Percentiles rank a stretch among this genome's conserved stretches.
Evolutionary conservation across 495 filamentous ascomycete species (phyloP).

Genomic region (Podospora bellae-mahoneyi): DNA sequence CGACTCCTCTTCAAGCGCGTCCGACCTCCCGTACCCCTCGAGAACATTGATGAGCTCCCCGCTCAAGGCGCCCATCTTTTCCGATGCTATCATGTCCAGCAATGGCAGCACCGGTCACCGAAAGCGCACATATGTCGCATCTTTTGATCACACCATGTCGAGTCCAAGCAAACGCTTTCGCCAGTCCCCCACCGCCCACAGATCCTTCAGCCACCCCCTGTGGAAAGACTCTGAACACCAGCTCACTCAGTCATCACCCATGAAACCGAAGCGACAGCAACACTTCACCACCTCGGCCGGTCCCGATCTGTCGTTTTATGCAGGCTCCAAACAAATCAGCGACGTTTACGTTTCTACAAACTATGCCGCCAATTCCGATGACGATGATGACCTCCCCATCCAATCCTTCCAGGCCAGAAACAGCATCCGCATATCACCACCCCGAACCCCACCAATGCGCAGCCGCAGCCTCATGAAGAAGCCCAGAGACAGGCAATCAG

Average conservation of each 20-base stretch:
- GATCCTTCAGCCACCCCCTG: constrained; percentile 54
- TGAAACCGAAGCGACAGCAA: constrained; percentile 59
- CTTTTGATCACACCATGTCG: constrained; percentile 45
- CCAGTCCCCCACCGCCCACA: constrained; percentile 60
- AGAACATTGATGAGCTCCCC: constrained; percentile 59
- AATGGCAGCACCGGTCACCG: constrained; percentile 51
- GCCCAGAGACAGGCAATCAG: constrained; percentile 6
- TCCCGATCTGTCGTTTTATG: constrained; percentile 68
- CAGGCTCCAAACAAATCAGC: constrained; percentile 54
- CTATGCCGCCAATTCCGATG: constrained; percentile 64
- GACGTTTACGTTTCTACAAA: constrained; percentile 58
- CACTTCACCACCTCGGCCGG: constrained; percentile 60
- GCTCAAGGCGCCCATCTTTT: constrained; percentile 64
- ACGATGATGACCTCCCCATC: constrained; percentile 74
- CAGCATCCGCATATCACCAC: constrained; percentile 66
- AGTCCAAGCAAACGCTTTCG: constrained; percentile 65
- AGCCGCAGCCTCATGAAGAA: constrained; percentile 46
- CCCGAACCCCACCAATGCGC: constrained; percentile 73
- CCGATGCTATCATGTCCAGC: constrained; percentile 61
- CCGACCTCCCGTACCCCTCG: constrained; percentile 52
- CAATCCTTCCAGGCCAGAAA: constrained; percentile 60
- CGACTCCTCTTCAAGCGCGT: constrained; percentile 76
- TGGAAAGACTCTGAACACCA: constrained; percentile 70
- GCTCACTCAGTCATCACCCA: constrained; percentile 78
- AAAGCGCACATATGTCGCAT: constrained; percentile 56